phyloP scores from a whole-genome alignment of 306 rosid species.

The Heteromeles arbutifolia region DNA sequence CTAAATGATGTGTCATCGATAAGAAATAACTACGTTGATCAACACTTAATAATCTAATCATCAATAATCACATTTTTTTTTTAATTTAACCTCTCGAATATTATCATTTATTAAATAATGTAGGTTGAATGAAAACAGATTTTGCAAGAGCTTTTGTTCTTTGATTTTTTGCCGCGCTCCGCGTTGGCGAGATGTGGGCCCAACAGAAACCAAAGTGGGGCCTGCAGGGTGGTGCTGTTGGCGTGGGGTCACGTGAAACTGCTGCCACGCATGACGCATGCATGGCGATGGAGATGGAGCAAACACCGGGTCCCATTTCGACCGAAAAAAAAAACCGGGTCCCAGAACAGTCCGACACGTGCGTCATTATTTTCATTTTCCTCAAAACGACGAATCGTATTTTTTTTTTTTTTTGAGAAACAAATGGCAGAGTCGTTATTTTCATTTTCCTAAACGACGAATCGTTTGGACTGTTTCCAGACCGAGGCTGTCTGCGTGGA shows the following conservation, averaged over 20 bases:
- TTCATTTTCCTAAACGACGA: not conserved
- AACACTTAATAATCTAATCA: too few species aligned
- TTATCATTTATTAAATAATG: too few species aligned
- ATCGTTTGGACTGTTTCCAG: not conserved
- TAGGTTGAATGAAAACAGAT: too few species aligned
- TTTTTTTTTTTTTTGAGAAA: too few species aligned
- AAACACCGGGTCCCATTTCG: not conserved
- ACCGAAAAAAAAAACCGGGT: too few species aligned
- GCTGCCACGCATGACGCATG: slow-evolving; percentile 3
- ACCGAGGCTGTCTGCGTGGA: not conserved
- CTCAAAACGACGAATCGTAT: slow-evolving; percentile 2
- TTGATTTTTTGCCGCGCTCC: slow-evolving; percentile 28
- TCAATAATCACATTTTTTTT: too few species aligned
- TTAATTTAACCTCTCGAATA: too few species aligned
- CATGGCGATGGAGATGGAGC: too few species aligned
- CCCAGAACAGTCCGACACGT: slow-evolving; percentile 23
- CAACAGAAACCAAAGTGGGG: not conserved
- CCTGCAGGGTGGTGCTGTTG: slow-evolving; percentile 1
- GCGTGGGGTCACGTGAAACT: slow-evolving; percentile 30
- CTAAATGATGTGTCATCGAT: too few species aligned
- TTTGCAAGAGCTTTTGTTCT: too few species aligned
- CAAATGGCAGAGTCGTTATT: not conserved
- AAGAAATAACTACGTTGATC: too few species aligned
- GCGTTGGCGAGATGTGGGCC: not conserved
- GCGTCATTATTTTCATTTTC: slow-evolving; percentile 14